phyloP scores from a whole-genome alignment of 176 grass and related monocot species.

The Avena insularis region DNA sequence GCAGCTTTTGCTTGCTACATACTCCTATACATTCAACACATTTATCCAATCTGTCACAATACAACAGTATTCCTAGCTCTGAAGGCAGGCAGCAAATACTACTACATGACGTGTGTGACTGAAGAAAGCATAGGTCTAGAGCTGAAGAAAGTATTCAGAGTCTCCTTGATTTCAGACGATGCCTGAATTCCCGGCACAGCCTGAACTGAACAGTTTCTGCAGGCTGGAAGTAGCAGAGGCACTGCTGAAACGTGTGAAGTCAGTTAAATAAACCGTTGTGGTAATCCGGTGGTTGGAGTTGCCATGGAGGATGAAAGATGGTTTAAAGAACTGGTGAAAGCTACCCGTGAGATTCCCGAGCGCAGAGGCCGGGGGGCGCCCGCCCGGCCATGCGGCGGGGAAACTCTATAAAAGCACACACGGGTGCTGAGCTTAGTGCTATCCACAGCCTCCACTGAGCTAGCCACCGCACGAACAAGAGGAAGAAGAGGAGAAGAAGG shows the following conservation, averaged over 20 bases:
- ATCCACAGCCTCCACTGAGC: constrained; percentile 15
- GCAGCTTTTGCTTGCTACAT: neutral
- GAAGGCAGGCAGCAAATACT: neutral
- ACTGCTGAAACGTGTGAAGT: neutral
- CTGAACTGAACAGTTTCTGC: neutral
- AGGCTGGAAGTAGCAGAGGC: neutral
- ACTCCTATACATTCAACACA: no score
- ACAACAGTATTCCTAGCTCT: constrained; percentile 17
- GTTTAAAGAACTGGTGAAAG: constrained; percentile 34
- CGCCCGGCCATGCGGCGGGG: neutral
- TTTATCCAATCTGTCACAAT: neutral
- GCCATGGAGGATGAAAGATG: constrained; percentile 32
- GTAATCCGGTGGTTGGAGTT: constrained; percentile 46
- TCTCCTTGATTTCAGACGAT: neutral
- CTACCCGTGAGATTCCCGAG: constrained; percentile 37
- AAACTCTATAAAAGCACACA: constrained; percentile 47
- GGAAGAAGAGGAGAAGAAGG: neutral
- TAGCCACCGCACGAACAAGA: neutral
- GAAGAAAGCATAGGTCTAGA: neutral
- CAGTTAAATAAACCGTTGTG: constrained; percentile 3
- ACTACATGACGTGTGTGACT: neutral
- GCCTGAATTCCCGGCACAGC: neutral
- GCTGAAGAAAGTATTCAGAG: neutral
- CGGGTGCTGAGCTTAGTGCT: constrained; percentile 14
- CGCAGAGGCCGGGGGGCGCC: neutral